These are phyloP conservation scores for Sclerotinia subarctica DNA, from an alignment of 2,329 filamentous ascomycete genomes.

Conservation along the genomic window DNA sequence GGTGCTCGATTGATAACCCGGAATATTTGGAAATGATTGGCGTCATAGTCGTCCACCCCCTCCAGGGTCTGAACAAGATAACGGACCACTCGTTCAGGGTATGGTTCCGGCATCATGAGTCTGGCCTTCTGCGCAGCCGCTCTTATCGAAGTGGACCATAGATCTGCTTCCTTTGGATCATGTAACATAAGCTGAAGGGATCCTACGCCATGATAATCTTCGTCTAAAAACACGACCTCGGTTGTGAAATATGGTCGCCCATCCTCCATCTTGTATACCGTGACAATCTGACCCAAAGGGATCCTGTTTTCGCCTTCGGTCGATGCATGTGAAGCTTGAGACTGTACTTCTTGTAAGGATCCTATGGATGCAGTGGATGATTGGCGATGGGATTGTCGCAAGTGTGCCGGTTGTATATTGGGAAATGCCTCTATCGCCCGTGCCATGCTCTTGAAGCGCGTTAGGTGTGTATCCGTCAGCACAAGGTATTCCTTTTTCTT, in stretches of 20 bases:
- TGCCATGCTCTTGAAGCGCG: slow-evolving; percentile 65
- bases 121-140: slow-evolving; percentile 56
- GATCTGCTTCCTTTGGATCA: slow-evolving; percentile 61
- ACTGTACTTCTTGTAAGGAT: slow-evolving; percentile 60
- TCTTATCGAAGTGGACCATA: slow-evolving; percentile 62
- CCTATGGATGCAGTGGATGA: slow-evolving; percentile 56
- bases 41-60: slow-evolving; percentile 65
- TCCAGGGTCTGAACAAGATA: slow-evolving; percentile 62
- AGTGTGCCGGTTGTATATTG: slow-evolving; percentile 44
- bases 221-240: slow-evolving; percentile 66
- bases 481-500: slow-evolving; percentile 72
- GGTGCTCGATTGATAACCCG: slow-evolving; percentile 63
- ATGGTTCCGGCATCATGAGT: slow-evolving; percentile 48
- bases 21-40: slow-evolving; percentile 64
- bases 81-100: slow-evolving; percentile 58
- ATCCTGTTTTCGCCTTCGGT: slow-evolving; percentile 53
- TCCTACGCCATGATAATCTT: slow-evolving; percentile 57
- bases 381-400: slow-evolving; percentile 50
- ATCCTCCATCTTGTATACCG: slow-evolving; percentile 64
- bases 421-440: slow-evolving; percentile 64
- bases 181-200: slow-evolving; percentile 62
- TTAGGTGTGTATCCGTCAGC: slow-evolving; percentile 64
- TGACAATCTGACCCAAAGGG: slow-evolving; percentile 62
- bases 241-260: slow-evolving; percentile 63
- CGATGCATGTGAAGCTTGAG: slow-evolving; percentile 47